These are phyloP conservation scores for Echites panduratus DNA, from an alignment of 257 asterid species.

Conservation along the genomic window DNA sequence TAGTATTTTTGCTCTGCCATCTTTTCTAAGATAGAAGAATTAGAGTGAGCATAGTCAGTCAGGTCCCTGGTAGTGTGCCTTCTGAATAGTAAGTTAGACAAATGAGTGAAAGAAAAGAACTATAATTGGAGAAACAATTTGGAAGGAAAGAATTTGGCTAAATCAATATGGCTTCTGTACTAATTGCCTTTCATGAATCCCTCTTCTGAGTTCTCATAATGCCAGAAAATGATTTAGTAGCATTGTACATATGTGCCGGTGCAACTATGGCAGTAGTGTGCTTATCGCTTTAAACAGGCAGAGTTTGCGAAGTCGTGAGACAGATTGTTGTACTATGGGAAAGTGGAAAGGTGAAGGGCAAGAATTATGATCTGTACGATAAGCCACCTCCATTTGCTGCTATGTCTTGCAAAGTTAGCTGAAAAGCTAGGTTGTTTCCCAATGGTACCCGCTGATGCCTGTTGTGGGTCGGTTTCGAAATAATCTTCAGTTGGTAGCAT, in stretches of 20 bases:
- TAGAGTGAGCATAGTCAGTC: no score
- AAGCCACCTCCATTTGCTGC: conserved; percentile 10
- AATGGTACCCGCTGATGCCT: not conserved
- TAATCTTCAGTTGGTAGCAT: conserved; percentile 1
- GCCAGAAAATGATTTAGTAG: no score
- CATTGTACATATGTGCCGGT: no score
- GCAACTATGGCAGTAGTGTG: not conserved
- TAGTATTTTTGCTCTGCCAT: no score
- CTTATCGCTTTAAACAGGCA: not conserved
- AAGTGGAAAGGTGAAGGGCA: not conserved
- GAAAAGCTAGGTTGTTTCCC: conserved; percentile 3
- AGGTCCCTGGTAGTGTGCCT: no score
- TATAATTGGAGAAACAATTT: no score
- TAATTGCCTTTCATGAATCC: no score
- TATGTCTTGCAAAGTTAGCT: not conserved
- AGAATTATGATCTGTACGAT: conserved; percentile 4
- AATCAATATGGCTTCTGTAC: not conserved
- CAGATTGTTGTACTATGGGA: not conserved
- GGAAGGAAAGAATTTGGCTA: not conserved
- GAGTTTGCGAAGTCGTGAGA: not conserved
- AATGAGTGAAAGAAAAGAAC: not conserved
- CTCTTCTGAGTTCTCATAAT: no score
- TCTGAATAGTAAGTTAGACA: no score
- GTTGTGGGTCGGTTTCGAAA: not conserved
- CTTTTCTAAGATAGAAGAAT: no score